These are phyloP conservation scores for Brassica incana DNA, from an alignment of 345 rosid species.

Conservation along the genomic window DNA sequence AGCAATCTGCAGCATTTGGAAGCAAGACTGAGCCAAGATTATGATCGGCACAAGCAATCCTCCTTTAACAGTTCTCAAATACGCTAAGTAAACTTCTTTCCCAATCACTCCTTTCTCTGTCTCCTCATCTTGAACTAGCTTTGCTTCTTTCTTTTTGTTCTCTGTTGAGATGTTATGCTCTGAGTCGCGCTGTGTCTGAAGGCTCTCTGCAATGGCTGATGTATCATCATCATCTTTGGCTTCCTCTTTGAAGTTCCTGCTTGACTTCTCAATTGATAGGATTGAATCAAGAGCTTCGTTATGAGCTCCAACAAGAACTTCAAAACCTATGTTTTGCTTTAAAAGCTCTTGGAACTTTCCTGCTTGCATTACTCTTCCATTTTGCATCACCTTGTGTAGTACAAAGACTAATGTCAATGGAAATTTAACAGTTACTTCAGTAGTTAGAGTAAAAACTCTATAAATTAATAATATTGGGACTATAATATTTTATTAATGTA, in stretches of 20 bases:
- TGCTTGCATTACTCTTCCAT: conserved; percentile 85
- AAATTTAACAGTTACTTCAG: neutral
- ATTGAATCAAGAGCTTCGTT: conserved; percentile 75
- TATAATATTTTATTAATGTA: no score
- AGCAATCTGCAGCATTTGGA: conserved; percentile 77
- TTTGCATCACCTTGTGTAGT: conserved; percentile 74
- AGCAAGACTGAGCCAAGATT: conserved; percentile 78
- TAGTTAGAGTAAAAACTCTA: neutral
- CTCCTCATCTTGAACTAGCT: conserved; percentile 89
- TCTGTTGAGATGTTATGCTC: conserved; percentile 59
- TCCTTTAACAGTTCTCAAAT: conserved; percentile 65
- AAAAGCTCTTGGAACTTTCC: conserved; percentile 73
- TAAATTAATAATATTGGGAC: no score
- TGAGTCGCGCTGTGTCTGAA: conserved; percentile 48
- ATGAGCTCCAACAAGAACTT: conserved; percentile 89
- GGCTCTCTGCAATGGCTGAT: conserved; percentile 41
- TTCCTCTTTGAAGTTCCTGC: conserved; percentile 50
- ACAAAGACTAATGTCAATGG: conserved; percentile 21
- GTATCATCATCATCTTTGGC: conserved; percentile 43
- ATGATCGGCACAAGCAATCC: conserved; percentile 76
- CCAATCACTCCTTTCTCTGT: conserved; percentile 89
- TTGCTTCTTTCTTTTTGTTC: conserved; percentile 63
- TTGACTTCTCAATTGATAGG: conserved; percentile 57
- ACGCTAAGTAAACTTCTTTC: conserved; percentile 82
- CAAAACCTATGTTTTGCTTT: conserved; percentile 81